These are phyloP conservation scores for Filosporella fistucella DNA, from an alignment of 495 filamentous ascomycete genomes.

Conservation along the genomic window DNA sequence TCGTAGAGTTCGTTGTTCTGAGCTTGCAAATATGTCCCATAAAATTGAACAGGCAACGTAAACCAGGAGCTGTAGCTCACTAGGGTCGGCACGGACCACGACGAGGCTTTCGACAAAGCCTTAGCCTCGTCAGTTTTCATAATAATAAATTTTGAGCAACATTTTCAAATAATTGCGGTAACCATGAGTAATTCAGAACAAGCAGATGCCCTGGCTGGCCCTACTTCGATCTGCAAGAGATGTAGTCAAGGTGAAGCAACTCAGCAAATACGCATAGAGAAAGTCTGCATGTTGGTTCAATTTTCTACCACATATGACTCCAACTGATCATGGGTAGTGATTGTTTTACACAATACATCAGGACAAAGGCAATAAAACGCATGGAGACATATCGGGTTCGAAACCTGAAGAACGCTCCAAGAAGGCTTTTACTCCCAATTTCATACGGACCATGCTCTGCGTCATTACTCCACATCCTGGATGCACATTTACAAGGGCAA, in stretches of 20 bases:
- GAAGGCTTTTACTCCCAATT: conserved; percentile 67
- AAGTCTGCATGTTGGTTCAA: conserved; percentile 34
- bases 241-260: conserved; percentile 31
- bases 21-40: neutral
- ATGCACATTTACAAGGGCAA: conserved; percentile 60
- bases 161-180: neutral
- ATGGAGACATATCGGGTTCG: conserved; percentile 59
- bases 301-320: conserved; percentile 10
- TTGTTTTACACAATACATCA: conserved; percentile 74
- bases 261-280: conserved; percentile 33
- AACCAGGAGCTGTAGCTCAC: neutral
- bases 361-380: conserved; percentile 71
- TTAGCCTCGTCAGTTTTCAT: conserved; percentile 4
- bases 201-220: neutral
- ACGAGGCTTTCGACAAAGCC: neutral
- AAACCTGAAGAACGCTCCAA: conserved; percentile 32
- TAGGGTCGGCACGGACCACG: neutral
- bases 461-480: conserved; percentile 71
- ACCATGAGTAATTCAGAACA: neutral
- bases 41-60: conserved; percentile 8
- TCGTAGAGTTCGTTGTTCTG: neutral
- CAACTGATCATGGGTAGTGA: conserved; percentile 39
- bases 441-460: conserved; percentile 82
- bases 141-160: neutral
- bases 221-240: conserved; percentile 27